Evolutionary conservation across 2,329 filamentous ascomycete genomes (phyloP).

Genomic region (Hymenoscyphus fraxineus): DNA sequence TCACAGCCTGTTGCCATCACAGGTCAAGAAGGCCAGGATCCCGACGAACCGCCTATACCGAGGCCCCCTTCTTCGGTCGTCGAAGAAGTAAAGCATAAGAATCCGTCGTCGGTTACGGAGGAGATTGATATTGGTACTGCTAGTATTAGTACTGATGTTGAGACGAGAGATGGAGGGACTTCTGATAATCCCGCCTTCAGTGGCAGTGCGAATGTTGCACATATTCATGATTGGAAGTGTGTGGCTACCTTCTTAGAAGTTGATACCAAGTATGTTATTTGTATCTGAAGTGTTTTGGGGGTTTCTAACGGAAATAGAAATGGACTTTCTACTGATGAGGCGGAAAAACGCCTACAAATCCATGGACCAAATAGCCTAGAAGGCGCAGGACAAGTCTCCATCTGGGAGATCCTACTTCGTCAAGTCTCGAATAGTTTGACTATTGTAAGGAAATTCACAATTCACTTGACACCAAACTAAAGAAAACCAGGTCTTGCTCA

Average conservation of each 20-base stretch:
- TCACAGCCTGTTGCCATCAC: conserved; percentile 20
- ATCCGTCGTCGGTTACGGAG: not conserved
- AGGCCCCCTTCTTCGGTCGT: conserved; percentile 6
- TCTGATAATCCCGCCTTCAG: not conserved
- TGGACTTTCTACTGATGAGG: conserved; percentile 62
- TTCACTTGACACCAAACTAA: not conserved
- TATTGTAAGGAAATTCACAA: conserved; percentile 43
- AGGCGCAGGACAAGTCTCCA: conserved; percentile 65
- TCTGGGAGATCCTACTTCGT: conserved; percentile 72
- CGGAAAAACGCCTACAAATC: conserved; percentile 59
- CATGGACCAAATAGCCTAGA: conserved; percentile 70
- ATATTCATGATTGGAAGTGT: conserved; percentile 32
- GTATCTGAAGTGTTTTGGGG: conserved; percentile 12
- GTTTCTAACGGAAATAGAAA: conserved; percentile 36
- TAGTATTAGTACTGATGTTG: conserved; percentile 10
- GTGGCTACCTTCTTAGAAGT: conserved; percentile 23
- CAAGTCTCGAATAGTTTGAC: conserved; percentile 76
- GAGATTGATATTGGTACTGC: conserved; percentile 5
- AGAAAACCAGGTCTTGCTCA: conserved; percentile 59
- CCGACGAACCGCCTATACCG: conserved; percentile 23
- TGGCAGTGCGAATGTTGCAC: conserved; percentile 32
- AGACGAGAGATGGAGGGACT: conserved; percentile 16
- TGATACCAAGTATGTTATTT: conserved; percentile 19
- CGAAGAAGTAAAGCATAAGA: conserved; percentile 10
- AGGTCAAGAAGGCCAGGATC: conserved; percentile 18